Evolutionary conservation across 163 green algal species (phyloP).

Genomic region (Chloroidium sp.): DNA sequence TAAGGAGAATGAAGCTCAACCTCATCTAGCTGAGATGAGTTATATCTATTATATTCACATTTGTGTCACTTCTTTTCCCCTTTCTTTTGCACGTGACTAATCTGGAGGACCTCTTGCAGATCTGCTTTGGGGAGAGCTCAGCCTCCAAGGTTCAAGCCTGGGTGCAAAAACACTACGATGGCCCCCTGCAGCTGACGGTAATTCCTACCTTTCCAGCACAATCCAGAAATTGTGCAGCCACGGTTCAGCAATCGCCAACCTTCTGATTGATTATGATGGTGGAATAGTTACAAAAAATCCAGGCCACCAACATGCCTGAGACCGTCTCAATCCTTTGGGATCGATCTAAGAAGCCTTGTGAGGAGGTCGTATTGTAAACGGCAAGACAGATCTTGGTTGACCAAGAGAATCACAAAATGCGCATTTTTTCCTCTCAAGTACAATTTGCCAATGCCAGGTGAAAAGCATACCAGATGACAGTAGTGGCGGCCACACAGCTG

Average conservation of each 20-base stretch:
- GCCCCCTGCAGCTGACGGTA: background rate
- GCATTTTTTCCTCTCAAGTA: background rate
- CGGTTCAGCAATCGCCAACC: too few species aligned
- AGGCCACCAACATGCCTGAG: too few species aligned
- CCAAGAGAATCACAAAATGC: too few species aligned
- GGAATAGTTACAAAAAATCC: too few species aligned
- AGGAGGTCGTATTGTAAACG: too few species aligned
- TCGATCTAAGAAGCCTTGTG: too few species aligned
- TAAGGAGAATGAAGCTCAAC: too few species aligned
- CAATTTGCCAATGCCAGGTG: slow-evolving; percentile 24
- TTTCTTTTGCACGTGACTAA: background rate
- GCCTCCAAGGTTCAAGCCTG: background rate
- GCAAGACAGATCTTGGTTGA: too few species aligned
- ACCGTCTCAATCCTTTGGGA: too few species aligned
- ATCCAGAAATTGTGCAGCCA: background rate
- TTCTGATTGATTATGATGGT: too few species aligned
- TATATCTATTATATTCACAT: background rate
- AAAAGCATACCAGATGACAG: slow-evolving; percentile 49
- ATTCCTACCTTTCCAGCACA: background rate
- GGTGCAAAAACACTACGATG: background rate
- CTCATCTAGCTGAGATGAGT: too few species aligned
- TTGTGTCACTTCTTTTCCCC: background rate
- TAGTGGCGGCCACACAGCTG: slow-evolving; percentile 30
- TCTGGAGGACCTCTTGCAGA: background rate
- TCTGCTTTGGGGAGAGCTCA: background rate